Evolutionary conservation across 805 yeast genomes (phyloP), one percentile per base, ranked within the genome.

Genomic region (Wickerhamiella dianesei): DNA sequence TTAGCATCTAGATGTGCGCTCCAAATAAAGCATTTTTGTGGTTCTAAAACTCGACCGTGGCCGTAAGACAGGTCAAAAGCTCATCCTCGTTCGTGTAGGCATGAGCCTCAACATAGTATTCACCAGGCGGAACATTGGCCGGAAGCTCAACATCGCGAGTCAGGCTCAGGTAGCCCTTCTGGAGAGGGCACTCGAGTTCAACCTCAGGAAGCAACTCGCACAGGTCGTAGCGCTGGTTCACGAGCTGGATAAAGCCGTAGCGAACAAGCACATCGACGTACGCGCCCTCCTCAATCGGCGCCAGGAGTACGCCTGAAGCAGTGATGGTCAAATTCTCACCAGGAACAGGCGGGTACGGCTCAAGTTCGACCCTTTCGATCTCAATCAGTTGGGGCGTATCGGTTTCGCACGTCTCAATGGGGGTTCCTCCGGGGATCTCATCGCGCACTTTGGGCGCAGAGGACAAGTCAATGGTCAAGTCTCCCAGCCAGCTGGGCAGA

Each of bases 251-350:
- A 67, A 82, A 88, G 4, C 97, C 98, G 59, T 87, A 82, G 54
- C 83, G 75, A 18, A 92, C 97, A 55, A 86, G 94, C 22, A 92
- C 89, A 55, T 88, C 96, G 44, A 92, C 94, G 58, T 88, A 92
- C 0, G 97, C 84, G 32, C 98, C 98, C 17, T 85, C 89, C 22
- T 63, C 75, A 35, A 92, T 68, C 6, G 69, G 69, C 44, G 71
- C 61, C 19, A 67, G 50, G 44, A 89, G 65, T 35, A 61, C 61
- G 2, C 96, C 98, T 3, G 69, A 62, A 2, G 96, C 98, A 18
- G 72, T 60, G 48, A 92, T 76, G 5, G 94, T 82, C 59, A 92
- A 69, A 61, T 86, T 83, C 39, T 71, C 67, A n/a, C 96, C 97
- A 58, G 87, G 79, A 40, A 59, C 69, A 2, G 98, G 98, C 3